phyloP scores from a whole-genome alignment of 805 yeast species.

The Metschnikowia cubensis region DNA sequence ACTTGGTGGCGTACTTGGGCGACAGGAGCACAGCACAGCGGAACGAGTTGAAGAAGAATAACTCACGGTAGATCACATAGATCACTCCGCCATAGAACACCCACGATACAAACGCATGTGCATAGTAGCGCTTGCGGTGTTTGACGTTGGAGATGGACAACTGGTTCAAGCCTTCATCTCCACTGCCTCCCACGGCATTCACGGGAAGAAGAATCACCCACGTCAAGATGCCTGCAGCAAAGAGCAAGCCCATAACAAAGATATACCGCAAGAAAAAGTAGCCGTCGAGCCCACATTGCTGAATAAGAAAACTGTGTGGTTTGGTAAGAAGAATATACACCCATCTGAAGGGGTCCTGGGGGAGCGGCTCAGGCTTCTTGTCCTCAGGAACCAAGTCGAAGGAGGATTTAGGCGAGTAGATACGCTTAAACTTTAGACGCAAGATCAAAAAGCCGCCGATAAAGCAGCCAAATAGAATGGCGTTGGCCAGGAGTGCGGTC shows the following conservation, averaged over 20 bases:
- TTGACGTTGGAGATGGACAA: conserved; percentile 75
- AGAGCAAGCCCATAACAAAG: conserved; percentile 48
- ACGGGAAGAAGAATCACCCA: conserved; percentile 78
- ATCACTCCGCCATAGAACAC: conserved; percentile 65
- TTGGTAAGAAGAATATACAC: conserved; percentile 55
- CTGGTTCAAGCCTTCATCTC: conserved; percentile 64
- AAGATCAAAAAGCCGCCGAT: conserved; percentile 59
- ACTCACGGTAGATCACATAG: conserved; percentile 77
- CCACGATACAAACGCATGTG: conserved; percentile 83
- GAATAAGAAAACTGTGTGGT: conserved; percentile 70
- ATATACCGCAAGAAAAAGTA: conserved; percentile 84
- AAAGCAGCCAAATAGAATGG: conserved; percentile 61
- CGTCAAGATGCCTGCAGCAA: conserved; percentile 43
- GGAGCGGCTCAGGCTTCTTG: conserved; percentile 69
- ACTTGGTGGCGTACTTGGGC: conserved; percentile 70
- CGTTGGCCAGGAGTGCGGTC: conserved; percentile 66
- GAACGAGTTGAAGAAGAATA: conserved; percentile 69
- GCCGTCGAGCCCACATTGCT: conserved; percentile 92
- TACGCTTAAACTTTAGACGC: conserved; percentile 62
- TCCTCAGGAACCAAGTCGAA: conserved; percentile 51
- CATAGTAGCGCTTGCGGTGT: conserved; percentile 62
- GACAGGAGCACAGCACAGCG: conserved; percentile 76
- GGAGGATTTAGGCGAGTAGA: conserved; percentile 80
- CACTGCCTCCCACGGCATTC: conserved; percentile 66
- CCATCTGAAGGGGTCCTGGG: conserved; percentile 71